Evolutionary conservation across 139 green algal genomes (phyloP), one percentile per base, ranked within the genome.

Genomic region (Haematococcus lacustris): DNA sequence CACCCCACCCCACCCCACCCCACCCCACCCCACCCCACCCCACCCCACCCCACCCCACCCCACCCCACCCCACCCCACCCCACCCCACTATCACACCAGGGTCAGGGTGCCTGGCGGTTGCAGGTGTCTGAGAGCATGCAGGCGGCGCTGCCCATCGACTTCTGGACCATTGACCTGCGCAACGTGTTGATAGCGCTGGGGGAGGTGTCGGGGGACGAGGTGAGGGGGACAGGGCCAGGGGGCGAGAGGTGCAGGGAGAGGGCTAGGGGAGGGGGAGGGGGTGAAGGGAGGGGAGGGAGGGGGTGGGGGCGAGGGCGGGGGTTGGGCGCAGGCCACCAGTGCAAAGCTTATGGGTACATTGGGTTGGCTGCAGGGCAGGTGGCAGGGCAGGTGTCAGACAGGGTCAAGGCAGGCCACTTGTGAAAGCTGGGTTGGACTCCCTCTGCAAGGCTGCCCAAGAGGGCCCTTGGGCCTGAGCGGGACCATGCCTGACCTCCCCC

Each of bases 111-210:
- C n/a, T n/a, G n/a, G n/a, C n/a, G n/a, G n/a, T n/a, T n/a, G n/a
- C 66, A 53, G 39, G 66, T 53, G 39, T 34, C 1, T 32, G 67
- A 72, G 67, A 72, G 67, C 34, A 33, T 72, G 2, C 32, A 35
- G 3, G 34, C 30, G 3, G 84, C 80, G 9, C 73, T 97, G 71
- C 93, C 94, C 0, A 61, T 97, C 3, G 94, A 98, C 76, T 98
- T 96, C 70, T 98, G 94, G 93, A 97, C 94, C 0, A 93, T 98
- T 26, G 94, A 98, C 77, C 69, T 98, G 73, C 81, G 94, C 1
- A 81, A 74, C 0, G 92, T 92, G 3, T 65, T 92, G 53, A n/a
- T 95, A 50, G 91, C 92, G 21, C 82, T 98, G 68, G 94, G 93
- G 1, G 88, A 96, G 71, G 88, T 98, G 32, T 95, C 74, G 53